phyloP scores from a whole-genome alignment of 2,329 filamentous ascomycete genomes.

The Neopestalotiopsis clavispora region DNA sequence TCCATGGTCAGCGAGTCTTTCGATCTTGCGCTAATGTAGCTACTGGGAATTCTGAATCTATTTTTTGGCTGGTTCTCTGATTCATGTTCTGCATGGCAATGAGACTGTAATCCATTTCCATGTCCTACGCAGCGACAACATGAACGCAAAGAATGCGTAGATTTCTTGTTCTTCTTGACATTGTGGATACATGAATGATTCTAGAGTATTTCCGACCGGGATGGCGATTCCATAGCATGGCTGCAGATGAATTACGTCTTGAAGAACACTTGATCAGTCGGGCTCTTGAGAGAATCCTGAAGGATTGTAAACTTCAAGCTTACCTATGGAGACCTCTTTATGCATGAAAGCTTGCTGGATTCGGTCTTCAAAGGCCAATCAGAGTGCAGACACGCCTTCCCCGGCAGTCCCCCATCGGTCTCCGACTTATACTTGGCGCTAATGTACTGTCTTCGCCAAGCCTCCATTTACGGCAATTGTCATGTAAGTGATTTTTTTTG shows the following conservation, averaged over 20 bases:
- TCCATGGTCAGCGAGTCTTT: background rate
- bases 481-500: background rate
- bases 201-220: background rate
- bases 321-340: background rate
- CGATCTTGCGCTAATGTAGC: background rate
- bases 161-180: background rate
- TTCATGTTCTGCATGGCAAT: background rate
- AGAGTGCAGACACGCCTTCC: background rate
- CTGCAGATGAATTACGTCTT: background rate
- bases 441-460: background rate
- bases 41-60: background rate
- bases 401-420: background rate
- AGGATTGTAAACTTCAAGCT: background rate
- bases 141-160: background rate
- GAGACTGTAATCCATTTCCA: background rate
- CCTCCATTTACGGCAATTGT: background rate
- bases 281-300: background rate
- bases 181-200: background rate
- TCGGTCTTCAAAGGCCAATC: background rate
- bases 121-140: background rate
- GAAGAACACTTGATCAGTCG: background rate
- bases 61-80: background rate
- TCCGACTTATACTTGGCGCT: conserved; percentile 1
- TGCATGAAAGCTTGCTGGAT: background rate
- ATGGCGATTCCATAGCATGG: background rate